Evolutionary conservation across 2,329 filamentous ascomycete genomes (phyloP).

Genomic region (Plectosphaerella sp.): DNA sequence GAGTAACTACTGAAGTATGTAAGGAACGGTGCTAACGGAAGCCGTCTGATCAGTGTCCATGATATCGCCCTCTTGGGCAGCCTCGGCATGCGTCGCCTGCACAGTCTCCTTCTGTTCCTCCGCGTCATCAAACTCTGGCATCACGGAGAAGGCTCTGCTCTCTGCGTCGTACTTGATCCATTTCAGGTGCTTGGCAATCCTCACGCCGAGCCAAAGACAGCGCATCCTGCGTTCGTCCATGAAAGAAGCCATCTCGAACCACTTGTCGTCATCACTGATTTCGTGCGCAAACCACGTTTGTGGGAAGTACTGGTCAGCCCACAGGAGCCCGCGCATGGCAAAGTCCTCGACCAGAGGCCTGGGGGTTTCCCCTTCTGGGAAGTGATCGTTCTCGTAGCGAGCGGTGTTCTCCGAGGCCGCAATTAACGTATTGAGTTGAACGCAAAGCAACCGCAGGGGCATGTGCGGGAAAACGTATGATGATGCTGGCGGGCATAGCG

Average conservation of each 20-base stretch:
- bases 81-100: not conserved
- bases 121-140: slow-evolving; percentile 25
- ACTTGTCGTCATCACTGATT: slow-evolving; percentile 64
- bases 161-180: slow-evolving; percentile 42
- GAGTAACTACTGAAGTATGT: too few relatives aligned
- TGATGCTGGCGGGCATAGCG: slow-evolving; percentile 35
- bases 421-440: slow-evolving; percentile 33
- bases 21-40: too few relatives aligned
- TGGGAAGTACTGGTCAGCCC: slow-evolving; percentile 55
- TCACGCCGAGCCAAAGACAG: slow-evolving; percentile 53
- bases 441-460: slow-evolving; percentile 48
- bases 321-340: slow-evolving; percentile 58
- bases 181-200: slow-evolving; percentile 34
- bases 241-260: slow-evolving; percentile 58
- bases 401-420: not conserved
- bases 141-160: slow-evolving; percentile 32
- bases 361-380: slow-evolving; percentile 42
- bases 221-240: slow-evolving; percentile 52
- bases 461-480: slow-evolving; percentile 30
- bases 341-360: slow-evolving; percentile 67
- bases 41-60: too few relatives aligned
- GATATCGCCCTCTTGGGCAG: too few relatives aligned
- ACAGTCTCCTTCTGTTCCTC: not conserved
- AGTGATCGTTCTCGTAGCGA: slow-evolving; percentile 26
- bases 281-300: slow-evolving; percentile 52